A percentile compares a stretch with the other conserved stretches of the same genome.
Evolutionary conservation across 768 basidiomycete genomes (phyloP).

Genomic region (Flagelloscypha sp.): DNA sequence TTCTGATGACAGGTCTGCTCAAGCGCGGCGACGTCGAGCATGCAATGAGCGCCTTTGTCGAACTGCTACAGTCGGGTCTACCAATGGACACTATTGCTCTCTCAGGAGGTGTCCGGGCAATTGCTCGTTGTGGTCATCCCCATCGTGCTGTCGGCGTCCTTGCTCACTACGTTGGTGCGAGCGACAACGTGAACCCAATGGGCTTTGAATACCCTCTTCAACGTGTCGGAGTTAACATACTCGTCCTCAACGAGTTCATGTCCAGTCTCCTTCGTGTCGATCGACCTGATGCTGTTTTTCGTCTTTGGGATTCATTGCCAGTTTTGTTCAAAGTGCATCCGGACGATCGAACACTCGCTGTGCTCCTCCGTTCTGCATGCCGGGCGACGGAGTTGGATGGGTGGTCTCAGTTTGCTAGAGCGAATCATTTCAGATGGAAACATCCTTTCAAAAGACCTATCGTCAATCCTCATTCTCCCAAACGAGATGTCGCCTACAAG

Average conservation of each 20-base stretch:
- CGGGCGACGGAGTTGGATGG: conserved; percentile 31
- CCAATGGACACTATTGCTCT: conserved; percentile 24
- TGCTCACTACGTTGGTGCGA: neutral
- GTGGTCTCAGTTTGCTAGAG: too few species aligned
- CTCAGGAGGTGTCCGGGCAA: conserved; percentile 26
- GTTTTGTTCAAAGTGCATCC: conserved; percentile 35
- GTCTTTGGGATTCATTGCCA: conserved; percentile 41
- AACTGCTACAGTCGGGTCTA: conserved; percentile 12
- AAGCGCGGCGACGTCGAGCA: conserved; percentile 18
- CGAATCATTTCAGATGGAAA: too few species aligned
- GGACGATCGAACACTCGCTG: conserved; percentile 31
- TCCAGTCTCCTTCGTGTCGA: conserved; percentile 23
- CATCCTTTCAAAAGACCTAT: too few species aligned
- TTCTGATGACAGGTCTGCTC: conserved; percentile 28
- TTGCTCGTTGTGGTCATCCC: conserved; percentile 22
- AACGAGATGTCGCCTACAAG: too few species aligned
- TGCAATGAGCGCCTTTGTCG: conserved; percentile 24
- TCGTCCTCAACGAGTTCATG: conserved; percentile 24
- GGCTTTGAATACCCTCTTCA: neutral
- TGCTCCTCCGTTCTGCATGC: conserved; percentile 37
- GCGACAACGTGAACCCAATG: neutral
- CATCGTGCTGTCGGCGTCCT: conserved; percentile 19
- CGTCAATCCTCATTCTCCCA: too few species aligned
- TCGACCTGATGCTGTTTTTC: conserved; percentile 35
- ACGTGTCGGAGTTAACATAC: conserved; percentile 7